Evolutionary conservation across 202 grass and related monocot genomes (phyloP).

Genomic region (Digitaria exilis): DNA sequence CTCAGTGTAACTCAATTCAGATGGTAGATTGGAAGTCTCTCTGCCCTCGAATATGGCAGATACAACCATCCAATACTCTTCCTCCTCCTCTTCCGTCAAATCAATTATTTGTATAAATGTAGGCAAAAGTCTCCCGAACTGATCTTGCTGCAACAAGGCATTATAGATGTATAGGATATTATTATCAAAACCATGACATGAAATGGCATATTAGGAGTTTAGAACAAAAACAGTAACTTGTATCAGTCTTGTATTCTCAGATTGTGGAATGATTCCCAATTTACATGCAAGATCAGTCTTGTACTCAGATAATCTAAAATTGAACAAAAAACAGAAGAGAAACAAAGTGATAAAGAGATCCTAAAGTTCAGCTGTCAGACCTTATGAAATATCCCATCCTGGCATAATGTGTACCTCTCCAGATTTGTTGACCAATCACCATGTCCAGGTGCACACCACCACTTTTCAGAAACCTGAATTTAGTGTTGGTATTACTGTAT

Average conservation of each 20-base stretch:
- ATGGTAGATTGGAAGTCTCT: slow-evolving; percentile 57
- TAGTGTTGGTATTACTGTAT: slow-evolving; percentile 16
- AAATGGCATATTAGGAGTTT: background rate
- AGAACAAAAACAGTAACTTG: background rate
- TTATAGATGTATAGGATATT: slow-evolving; percentile 26
- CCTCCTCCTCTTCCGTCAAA: slow-evolving; percentile 83
- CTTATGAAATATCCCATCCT: slow-evolving; percentile 98
- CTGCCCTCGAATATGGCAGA: slow-evolving; percentile 94
- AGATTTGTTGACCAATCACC: slow-evolving; percentile 98
- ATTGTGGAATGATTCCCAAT: background rate
- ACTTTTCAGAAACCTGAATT: slow-evolving; percentile 94
- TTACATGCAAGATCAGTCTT: slow-evolving; percentile 3
- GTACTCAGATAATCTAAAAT: slow-evolving; percentile 16
- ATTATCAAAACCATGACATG: slow-evolving; percentile 29
- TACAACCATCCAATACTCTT: slow-evolving; percentile 94
- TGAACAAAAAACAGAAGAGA: background rate
- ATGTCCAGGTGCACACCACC: slow-evolving; percentile 99
- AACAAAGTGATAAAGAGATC: slow-evolving; percentile 19
- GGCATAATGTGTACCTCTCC: slow-evolving; percentile 91
- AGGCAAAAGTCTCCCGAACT: slow-evolving; percentile 91
- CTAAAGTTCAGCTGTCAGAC: slow-evolving; percentile 49
- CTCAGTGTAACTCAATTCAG: slow-evolving; percentile 52
- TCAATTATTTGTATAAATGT: slow-evolving; percentile 96
- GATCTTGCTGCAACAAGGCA: slow-evolving; percentile 82
- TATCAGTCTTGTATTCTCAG: background rate